A percentile compares a stretch with the other conserved stretches of the same genome.
phyloP scores from a whole-genome alignment of 2,329 filamentous ascomycete genomes.

The Alternaria sp. region DNA sequence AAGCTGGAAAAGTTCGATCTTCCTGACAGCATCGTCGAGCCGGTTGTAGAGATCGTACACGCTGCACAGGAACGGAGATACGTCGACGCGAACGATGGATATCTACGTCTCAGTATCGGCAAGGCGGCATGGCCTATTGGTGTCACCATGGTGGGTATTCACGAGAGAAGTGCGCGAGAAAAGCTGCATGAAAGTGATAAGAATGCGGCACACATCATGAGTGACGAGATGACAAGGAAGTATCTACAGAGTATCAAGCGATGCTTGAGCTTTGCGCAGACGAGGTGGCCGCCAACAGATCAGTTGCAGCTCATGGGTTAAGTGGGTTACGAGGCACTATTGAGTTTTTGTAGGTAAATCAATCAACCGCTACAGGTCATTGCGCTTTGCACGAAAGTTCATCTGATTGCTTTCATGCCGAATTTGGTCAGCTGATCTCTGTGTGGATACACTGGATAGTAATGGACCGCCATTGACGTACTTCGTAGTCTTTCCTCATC shows the following conservation, averaged over 20 bases:
- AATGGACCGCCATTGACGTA: background rate
- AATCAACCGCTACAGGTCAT: background rate
- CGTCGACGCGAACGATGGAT: constrained; percentile 95
- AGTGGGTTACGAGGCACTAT: constrained; percentile 9
- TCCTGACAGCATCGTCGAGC: constrained; percentile 78
- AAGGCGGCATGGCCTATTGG: constrained; percentile 99
- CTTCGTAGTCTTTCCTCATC: constrained; percentile 12
- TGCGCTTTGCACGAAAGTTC: background rate
- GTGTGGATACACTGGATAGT: no score
- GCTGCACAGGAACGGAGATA: constrained; percentile 90
- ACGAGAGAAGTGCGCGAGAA: constrained; percentile 93
- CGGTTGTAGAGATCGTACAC: constrained; percentile 89
- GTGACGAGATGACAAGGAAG: constrained; percentile 93
- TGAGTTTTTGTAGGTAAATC: background rate
- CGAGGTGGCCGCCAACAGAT: constrained; percentile 93
- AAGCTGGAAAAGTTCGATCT: constrained; percentile 84
- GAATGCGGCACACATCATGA: constrained; percentile 93
- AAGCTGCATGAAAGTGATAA: constrained; percentile 83
- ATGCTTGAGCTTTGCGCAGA: constrained; percentile 94
- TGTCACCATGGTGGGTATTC: constrained; percentile 99
- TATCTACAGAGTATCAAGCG: constrained; percentile 98
- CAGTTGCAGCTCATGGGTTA: constrained; percentile 93
- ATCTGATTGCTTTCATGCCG: background rate
- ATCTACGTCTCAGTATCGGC: constrained; percentile 89
- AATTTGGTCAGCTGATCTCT: no score